These are phyloP conservation scores for Mucor lusitanicus DNA, from an alignment of 371 early-diverging fungal genomes.

Conservation along the genomic window DNA sequence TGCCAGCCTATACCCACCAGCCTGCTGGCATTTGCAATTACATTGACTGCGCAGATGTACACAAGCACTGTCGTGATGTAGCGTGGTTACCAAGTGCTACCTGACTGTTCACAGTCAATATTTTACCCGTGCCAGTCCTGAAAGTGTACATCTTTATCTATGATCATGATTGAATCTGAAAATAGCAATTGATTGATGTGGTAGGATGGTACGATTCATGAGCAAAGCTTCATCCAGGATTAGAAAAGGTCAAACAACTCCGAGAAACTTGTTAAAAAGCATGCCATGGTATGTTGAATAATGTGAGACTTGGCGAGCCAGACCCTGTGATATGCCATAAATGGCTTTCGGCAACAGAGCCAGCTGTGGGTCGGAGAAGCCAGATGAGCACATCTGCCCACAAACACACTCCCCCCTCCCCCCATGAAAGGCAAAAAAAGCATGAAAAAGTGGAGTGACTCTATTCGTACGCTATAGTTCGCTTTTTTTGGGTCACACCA, in stretches of 20 bases:
- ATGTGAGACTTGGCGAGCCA: background rate
- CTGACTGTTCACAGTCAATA: background rate
- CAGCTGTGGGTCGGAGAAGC: background rate
- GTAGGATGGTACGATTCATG: background rate
- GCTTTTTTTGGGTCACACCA: conserved; percentile 3
- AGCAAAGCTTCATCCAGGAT: background rate
- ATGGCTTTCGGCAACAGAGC: background rate
- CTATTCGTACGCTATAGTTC: background rate
- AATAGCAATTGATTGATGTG: background rate
- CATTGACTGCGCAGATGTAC: background rate
- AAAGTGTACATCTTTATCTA: background rate
- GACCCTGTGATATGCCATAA: conserved; percentile 5
- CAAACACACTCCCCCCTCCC: background rate
- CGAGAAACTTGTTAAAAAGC: conserved; percentile 11
- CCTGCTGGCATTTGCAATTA: background rate
- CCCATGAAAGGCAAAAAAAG: conserved; percentile 1
- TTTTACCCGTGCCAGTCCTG: background rate
- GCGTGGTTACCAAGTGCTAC: background rate
- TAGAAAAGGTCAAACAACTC: background rate
- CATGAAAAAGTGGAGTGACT: conserved; percentile 10
- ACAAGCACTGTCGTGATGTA: background rate
- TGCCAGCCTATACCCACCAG: background rate
- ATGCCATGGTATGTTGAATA: conserved; percentile 2
- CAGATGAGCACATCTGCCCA: background rate
- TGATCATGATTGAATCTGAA: background rate